Base-by-base conservation (phyloP, 2,329 filamentous ascomycete genomes). In the Alternaria sp. region DNA sequence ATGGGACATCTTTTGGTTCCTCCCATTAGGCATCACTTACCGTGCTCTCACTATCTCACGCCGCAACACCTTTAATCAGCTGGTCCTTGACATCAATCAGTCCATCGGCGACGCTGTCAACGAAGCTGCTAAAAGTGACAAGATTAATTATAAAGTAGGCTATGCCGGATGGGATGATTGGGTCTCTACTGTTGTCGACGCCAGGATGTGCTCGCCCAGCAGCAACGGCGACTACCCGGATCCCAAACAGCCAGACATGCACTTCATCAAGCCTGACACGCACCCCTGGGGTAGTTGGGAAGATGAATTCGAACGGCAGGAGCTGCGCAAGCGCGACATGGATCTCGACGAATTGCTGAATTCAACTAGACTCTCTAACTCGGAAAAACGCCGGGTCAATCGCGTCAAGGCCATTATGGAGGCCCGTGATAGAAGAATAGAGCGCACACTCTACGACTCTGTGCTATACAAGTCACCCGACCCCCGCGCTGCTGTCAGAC, bases 251-350 rank as follows among this genome's bases (percentile, higher is more conserved):
- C 49, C 56, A 5, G 5, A 59, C 41, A 59, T 59, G 56, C 56
- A 59, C 12, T 59, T 59, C 18, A 59, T 59, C 56, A 59, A 59
- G 56, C 49, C 56, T 5, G 49, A 59, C 22, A 54, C 49, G 8
- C 49, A 59, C 18, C 49, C 56, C 7, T 59, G 49, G 49, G 16
- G 16, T 41, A n/a, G 16, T 1, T 54, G 43, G 56, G 4, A 12
- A 27, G 3, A 12, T 5, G 41, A 54, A 1, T 32, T 54, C 3
- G 41, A 48, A 16, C 49, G 49, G 27, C 4, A 8, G 2, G 56
- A 59, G 41, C 41, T 54, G 34, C 49, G 50, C 11, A 59, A 49
- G 49, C 56, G 50, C 20, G 52, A 55, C 11, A 40, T 46, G 32
- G 41, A 40, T 40, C 3, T 55, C 2, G 52, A 48, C 2, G 52